phyloP scores from a whole-genome alignment of 2,329 filamentous ascomycete genomes.

The Parastagonospora nodorum region DNA sequence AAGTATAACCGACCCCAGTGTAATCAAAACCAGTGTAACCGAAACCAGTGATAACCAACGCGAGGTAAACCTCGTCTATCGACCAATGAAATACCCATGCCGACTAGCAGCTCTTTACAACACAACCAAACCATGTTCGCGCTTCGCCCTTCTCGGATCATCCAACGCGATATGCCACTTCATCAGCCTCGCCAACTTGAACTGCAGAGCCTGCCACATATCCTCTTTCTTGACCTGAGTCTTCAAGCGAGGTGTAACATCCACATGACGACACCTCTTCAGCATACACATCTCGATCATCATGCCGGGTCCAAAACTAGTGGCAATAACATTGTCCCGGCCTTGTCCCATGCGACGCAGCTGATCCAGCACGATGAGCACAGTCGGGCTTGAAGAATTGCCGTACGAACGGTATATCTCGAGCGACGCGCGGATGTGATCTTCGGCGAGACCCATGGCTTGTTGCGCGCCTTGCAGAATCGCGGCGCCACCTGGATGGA shows the following conservation, averaged over 20 bases:
- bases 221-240: neutral
- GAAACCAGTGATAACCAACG: too few species aligned
- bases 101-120: neutral
- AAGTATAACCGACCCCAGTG: too few species aligned
- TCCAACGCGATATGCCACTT: too few species aligned
- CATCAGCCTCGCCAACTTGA: neutral
- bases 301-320: slow-evolving; percentile 73
- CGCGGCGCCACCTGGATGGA: slow-evolving; percentile 71
- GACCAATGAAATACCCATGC: too few species aligned
- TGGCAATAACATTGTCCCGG: slow-evolving; percentile 67
- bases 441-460: slow-evolving; percentile 61
- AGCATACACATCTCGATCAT: slow-evolving; percentile 71
- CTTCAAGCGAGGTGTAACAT: slow-evolving; percentile 1
- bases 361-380: slow-evolving; percentile 69
- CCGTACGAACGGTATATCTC: slow-evolving; percentile 71
- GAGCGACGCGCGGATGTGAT: slow-evolving; percentile 72
- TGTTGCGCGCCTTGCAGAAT: slow-evolving; percentile 68
- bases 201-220: neutral
- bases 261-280: slow-evolving; percentile 48
- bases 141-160: neutral
- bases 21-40: too few species aligned
- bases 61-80: too few species aligned
- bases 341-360: slow-evolving; percentile 52
- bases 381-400: slow-evolving; percentile 70
- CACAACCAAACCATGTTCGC: neutral